These are phyloP conservation scores for Blastomyces gilchristii DNA, from an alignment of 2,329 filamentous ascomycete genomes.

Conservation along the genomic window DNA sequence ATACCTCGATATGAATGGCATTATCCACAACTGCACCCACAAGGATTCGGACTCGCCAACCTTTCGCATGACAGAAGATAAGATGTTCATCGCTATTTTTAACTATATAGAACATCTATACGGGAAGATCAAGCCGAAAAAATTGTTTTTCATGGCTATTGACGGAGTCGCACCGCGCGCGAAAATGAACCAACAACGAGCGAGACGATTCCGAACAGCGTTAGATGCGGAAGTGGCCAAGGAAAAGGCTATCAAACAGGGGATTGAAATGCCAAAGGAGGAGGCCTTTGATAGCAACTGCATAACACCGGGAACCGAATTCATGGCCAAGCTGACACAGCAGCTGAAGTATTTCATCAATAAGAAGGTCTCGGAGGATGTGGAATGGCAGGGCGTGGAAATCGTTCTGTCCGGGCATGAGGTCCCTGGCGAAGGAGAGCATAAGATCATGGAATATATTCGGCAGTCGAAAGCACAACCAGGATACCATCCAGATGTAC, in stretches of 20 bases:
- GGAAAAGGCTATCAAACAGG: conserved; percentile 83
- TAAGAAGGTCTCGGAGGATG: conserved; percentile 95
- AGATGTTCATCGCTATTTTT: conserved; percentile 99
- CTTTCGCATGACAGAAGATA: conserved; percentile 88
- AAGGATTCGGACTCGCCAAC: conserved; percentile 88
- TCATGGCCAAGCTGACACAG: conserved; percentile 91
- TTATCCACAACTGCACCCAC: conserved; percentile 99
- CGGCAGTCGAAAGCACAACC: conserved; percentile 92
- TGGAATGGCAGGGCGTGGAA: conserved; percentile 94
- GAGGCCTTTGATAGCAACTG: conserved; percentile 98
- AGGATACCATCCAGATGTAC: conserved; percentile 81
- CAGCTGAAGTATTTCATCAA: conserved; percentile 98
- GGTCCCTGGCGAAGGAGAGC: conserved; percentile 93
- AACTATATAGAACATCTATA: conserved; percentile 99
- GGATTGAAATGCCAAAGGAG: conserved; percentile 86
- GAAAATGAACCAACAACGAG: conserved; percentile 99
- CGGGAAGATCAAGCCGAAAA: conserved; percentile 95
- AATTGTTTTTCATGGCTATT: conserved; percentile 99
- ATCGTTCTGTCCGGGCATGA: conserved; percentile 95
- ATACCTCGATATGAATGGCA: conserved; percentile 88
- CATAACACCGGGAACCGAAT: conserved; percentile 90
- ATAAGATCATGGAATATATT: conserved; percentile 99
- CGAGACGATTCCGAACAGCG: conserved; percentile 87
- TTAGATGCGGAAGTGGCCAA: conserved; percentile 80
- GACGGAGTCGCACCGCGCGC: conserved; percentile 94